These are phyloP conservation scores for Penicillium verrucosum DNA, from an alignment of 2,329 filamentous ascomycete genomes.

Conservation along the genomic window DNA sequence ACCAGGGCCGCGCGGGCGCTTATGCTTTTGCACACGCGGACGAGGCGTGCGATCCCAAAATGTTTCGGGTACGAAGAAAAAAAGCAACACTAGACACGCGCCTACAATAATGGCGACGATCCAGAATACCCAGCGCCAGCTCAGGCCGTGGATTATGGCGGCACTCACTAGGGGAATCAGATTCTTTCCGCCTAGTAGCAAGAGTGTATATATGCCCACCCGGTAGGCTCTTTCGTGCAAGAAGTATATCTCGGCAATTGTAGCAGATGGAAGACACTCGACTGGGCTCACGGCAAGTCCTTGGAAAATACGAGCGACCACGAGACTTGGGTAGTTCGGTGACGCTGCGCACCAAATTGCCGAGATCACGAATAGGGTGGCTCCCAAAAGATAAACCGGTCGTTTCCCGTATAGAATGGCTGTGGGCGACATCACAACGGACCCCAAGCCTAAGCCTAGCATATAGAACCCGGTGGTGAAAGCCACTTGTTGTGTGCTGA, in stretches of 20 bases:
- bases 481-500: constrained; percentile 70
- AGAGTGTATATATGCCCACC: constrained; percentile 85
- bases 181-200: constrained; percentile 89
- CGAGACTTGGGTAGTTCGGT: constrained; percentile 72
- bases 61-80: constrained; percentile 89
- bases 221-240: constrained; percentile 90
- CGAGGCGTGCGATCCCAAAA: constrained; percentile 87
- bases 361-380: constrained; percentile 71
- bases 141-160: constrained; percentile 70
- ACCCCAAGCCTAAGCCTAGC: constrained; percentile 85
- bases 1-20: constrained; percentile 33
- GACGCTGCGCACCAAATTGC: constrained; percentile 85
- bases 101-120: constrained; percentile 78
- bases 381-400: constrained; percentile 78
- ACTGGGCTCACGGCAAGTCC: constrained; percentile 85
- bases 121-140: constrained; percentile 93
- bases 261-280: constrained; percentile 88
- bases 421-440: constrained; percentile 79
- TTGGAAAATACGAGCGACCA: constrained; percentile 80
- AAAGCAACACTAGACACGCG: constrained; percentile 67
- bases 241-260: constrained; percentile 95
- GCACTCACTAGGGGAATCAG: constrained; percentile 83
- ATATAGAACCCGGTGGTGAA: constrained; percentile 91
- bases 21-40: constrained; percentile 39
- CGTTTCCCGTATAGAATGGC: constrained; percentile 89